Percentiles rank a stretch among this genome's conserved stretches.
Conservation (phyloP, 805 yeast genomes). For the Yarrowia sp. region DNA sequence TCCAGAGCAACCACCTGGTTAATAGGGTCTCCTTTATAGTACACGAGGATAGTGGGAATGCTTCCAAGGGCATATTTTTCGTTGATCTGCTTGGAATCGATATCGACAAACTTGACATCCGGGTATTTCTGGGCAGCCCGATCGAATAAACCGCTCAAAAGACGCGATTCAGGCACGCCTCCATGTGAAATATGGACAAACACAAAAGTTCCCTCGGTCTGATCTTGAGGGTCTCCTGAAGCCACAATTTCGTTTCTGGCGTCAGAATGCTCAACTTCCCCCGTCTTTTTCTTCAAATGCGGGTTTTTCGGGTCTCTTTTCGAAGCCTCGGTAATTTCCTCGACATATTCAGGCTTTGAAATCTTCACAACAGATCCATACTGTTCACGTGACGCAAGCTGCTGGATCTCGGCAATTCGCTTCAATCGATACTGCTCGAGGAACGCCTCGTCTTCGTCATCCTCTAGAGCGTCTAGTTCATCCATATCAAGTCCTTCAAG, state of each 20-base stretch:
- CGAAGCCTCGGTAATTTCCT: conserved; percentile 82
- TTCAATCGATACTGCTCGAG: conserved; percentile 71
- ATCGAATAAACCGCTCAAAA: conserved; percentile 58
- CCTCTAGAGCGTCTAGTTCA: conserved; percentile 85
- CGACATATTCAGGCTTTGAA: conserved; percentile 81
- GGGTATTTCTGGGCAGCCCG: conserved; percentile 64
- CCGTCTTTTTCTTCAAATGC: background rate
- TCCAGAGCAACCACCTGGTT: conserved; percentile 80
- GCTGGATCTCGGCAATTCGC: conserved; percentile 70
- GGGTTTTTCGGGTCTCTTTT: conserved; percentile 17
- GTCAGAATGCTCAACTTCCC: background rate
- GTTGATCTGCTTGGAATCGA: conserved; percentile 85
- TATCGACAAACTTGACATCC: conserved; percentile 88
- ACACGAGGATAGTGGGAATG: conserved; percentile 87
- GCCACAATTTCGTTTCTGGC: conserved; percentile 12
- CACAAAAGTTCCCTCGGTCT: conserved; percentile 50
- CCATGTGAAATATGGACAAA: conserved; percentile 73
- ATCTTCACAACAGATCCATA: conserved; percentile 79
- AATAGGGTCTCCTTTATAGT: conserved; percentile 71
- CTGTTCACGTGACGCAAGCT: conserved; percentile 52
- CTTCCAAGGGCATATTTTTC: conserved; percentile 87
- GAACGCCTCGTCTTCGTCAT: conserved; percentile 76
- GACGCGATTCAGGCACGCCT: conserved; percentile 63
- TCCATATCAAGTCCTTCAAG: conserved; percentile 72
- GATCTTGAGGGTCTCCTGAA: background rate